Evolutionary conservation across 2,329 filamentous ascomycete species (phyloP).

Genomic region (Neofusicoccum cordaticola): DNA sequence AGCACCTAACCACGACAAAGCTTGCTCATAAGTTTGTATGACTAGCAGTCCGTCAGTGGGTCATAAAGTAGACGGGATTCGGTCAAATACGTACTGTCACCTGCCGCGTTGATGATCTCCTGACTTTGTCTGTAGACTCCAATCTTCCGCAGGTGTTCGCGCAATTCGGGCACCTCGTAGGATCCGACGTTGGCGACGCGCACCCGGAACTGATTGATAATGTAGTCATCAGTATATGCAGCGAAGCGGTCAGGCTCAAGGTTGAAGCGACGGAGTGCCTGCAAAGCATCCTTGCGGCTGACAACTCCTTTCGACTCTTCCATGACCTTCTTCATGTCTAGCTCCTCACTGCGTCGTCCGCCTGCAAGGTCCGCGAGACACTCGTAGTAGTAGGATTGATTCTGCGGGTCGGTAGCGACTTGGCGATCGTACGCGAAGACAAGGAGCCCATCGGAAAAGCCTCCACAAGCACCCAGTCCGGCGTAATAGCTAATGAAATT

Average conservation of each 20-base stretch:
- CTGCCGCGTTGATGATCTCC: slow-evolving; percentile 41
- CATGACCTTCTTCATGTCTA: slow-evolving; percentile 58
- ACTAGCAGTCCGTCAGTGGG: background rate
- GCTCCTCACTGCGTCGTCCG: slow-evolving; percentile 53
- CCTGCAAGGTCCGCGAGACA: slow-evolving; percentile 60
- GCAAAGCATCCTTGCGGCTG: slow-evolving; percentile 54
- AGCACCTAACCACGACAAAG: slow-evolving; percentile 57
- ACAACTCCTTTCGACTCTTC: slow-evolving; percentile 59
- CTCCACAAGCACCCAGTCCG: slow-evolving; percentile 59
- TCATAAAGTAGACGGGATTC: background rate
- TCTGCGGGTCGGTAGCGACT: slow-evolving; percentile 52
- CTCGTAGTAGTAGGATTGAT: slow-evolving; percentile 61
- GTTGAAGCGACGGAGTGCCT: slow-evolving; percentile 60
- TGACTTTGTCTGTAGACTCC: slow-evolving; percentile 58
- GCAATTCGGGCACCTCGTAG: slow-evolving; percentile 54
- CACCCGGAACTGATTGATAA: slow-evolving; percentile 61
- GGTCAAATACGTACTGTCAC: background rate
- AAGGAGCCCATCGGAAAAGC: slow-evolving; percentile 62
- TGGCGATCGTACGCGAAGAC: slow-evolving; percentile 63
- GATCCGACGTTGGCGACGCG: slow-evolving; percentile 55
- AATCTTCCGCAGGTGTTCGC: slow-evolving; percentile 58
- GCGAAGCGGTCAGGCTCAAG: slow-evolving; percentile 45
- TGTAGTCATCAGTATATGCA: slow-evolving; percentile 55
- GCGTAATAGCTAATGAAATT: slow-evolving; percentile 50
- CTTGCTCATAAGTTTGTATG: slow-evolving; percentile 62